phyloP scores from a whole-genome alignment of 768 basidiomycete species.

The Naematelia encephala region DNA sequence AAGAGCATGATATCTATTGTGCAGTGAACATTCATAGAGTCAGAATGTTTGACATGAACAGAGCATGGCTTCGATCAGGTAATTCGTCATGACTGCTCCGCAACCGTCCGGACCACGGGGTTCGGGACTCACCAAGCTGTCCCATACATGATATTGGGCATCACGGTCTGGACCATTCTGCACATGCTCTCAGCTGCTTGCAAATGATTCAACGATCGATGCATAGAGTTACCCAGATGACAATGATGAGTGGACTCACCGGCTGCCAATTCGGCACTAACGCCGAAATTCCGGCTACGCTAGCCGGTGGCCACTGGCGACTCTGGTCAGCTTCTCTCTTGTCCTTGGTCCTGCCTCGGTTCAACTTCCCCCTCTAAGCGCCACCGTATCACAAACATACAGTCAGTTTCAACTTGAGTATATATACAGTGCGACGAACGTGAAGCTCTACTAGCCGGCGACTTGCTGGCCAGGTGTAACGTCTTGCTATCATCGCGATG shows the following conservation, averaged over 20 bases:
- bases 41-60: background rate
- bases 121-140: constrained; percentile 52
- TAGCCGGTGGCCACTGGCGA: too few relatives aligned
- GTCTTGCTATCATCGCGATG: background rate
- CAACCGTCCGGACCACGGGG: background rate
- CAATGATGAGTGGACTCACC: too few relatives aligned
- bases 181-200: background rate
- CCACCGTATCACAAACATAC: too few relatives aligned
- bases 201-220: background rate
- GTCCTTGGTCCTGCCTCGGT: too few relatives aligned
- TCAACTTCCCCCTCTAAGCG: too few relatives aligned
- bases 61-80: background rate
- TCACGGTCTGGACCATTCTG: constrained; percentile 9
- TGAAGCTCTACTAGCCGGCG: background rate
- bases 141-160: constrained; percentile 53
- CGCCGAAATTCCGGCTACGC: background rate
- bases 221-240: too few relatives aligned
- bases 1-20: background rate
- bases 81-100: background rate
- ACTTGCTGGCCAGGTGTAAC: background rate
- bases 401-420: background rate
- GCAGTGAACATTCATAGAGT: background rate
- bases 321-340: too few relatives aligned
- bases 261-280: too few relatives aligned
- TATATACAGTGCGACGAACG: background rate